These are phyloP conservation scores for Gynandropsis gynandra DNA, from an alignment of 345 rosid species.

Conservation along the genomic window DNA sequence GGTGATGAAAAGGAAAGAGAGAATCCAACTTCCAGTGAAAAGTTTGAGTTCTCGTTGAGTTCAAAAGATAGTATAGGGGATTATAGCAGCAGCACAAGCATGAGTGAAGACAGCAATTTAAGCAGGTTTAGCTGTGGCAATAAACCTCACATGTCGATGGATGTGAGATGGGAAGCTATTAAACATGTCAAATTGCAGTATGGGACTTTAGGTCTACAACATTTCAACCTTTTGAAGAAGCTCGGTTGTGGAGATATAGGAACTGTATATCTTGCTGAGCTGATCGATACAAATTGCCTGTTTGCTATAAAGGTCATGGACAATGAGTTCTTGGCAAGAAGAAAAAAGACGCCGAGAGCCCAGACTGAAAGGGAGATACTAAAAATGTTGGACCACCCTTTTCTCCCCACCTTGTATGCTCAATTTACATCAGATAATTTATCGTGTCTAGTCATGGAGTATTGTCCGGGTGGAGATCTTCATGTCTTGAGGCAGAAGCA, in stretches of 20 bases:
- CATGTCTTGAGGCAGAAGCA: conserved; percentile 96
- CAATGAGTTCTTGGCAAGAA: conserved; percentile 79
- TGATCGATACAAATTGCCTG: conserved; percentile 64
- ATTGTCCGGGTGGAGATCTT: conserved; percentile 95
- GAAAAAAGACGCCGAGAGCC: conserved; percentile 90
- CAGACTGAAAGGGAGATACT: conserved; percentile 88
- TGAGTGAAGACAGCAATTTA: conserved; percentile 79
- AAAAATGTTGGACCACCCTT: conserved; percentile 89
- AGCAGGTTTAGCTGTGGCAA: conserved; percentile 85
- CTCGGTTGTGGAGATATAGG: conserved; percentile 99
- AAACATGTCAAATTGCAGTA: conserved; percentile 46
- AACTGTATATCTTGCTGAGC: conserved; percentile 90
- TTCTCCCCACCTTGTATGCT: conserved; percentile 84
- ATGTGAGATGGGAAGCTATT: conserved; percentile 83
- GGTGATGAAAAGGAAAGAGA: conserved; percentile 33
- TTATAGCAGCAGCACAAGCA: conserved; percentile 86
- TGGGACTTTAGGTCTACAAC: conserved; percentile 58
- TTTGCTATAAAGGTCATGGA: conserved; percentile 99
- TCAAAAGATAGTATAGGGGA: conserved; percentile 87
- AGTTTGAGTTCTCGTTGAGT: conserved; percentile 77
- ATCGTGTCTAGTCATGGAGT: conserved; percentile 94
- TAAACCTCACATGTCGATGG: conserved; percentile 97
- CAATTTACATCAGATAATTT: conserved; percentile 85
- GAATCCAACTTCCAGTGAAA: conserved; percentile 49
- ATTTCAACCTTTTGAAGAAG: conserved; percentile 86